Evolutionary conservation across 2,329 filamentous ascomycete genomes (phyloP).

Genomic region (Neurospora sp.): DNA sequence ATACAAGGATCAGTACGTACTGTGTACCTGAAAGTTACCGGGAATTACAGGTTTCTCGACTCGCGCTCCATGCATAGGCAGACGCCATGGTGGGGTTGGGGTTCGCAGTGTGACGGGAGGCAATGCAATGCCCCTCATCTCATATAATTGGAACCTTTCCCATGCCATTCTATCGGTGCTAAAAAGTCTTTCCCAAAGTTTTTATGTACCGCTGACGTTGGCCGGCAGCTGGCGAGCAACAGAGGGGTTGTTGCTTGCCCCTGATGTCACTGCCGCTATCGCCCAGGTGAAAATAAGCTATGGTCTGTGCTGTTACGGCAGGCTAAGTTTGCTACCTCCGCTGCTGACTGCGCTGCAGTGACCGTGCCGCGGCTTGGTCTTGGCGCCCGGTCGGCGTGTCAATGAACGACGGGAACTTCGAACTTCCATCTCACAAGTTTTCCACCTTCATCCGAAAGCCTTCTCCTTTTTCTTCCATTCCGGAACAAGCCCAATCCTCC

Average conservation of each 20-base stretch:
- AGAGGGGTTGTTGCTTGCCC: not conserved
- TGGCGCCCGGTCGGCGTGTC: constrained; percentile 1
- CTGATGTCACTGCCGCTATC: not conserved
- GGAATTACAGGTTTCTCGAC: not conserved
- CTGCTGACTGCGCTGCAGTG: not conserved
- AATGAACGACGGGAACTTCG: not conserved
- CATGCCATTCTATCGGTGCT: not conserved
- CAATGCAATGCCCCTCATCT: not conserved
- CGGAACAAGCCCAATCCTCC: not conserved
- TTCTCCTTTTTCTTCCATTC: not conserved
- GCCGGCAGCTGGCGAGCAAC: not conserved
- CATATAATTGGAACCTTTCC: not conserved
- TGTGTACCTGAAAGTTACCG: not conserved
- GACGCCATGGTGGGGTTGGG: not conserved
- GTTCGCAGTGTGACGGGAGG: not conserved
- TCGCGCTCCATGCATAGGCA: not conserved
- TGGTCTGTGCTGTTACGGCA: constrained; percentile 12
- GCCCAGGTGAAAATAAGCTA: constrained; percentile 11
- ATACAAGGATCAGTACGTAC: not conserved
- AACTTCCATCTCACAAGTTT: not conserved
- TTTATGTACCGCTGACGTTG: not conserved
- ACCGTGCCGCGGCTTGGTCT: not conserved
- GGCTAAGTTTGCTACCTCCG: not conserved
- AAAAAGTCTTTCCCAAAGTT: not conserved
- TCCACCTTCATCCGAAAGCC: not conserved